These are phyloP conservation scores for Boletales sp. DNA, from an alignment of 768 basidiomycete species.

Conservation along the genomic window DNA sequence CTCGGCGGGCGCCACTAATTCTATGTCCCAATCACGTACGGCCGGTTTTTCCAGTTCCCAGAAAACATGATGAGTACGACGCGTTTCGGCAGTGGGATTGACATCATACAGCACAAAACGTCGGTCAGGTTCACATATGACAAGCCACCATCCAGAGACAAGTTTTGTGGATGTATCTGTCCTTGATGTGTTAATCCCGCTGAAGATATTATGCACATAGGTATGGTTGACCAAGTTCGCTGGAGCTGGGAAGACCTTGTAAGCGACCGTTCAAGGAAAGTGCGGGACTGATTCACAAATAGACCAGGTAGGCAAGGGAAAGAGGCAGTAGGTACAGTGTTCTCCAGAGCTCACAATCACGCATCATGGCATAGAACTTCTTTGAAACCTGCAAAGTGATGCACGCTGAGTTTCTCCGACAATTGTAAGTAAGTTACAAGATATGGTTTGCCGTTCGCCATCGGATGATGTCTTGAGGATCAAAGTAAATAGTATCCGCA, in stretches of 20 bases:
- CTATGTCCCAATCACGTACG: not conserved
- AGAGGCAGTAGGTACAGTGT: not conserved
- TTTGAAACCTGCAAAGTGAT: constrained; percentile 9
- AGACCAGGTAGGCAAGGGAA: constrained; percentile 1
- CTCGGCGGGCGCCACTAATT: not conserved
- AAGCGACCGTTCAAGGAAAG: constrained; percentile 1
- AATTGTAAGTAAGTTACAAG: not conserved
- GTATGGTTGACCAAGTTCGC: constrained; percentile 5
- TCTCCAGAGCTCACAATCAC: not conserved
- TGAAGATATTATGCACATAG: not conserved
- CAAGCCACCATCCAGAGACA: constrained; percentile 4
- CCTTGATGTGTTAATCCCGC: not conserved
- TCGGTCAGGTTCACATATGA: not conserved
- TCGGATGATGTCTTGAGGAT: not conserved
- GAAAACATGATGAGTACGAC: not conserved
- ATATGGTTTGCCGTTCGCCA: not conserved
- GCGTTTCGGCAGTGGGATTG: not conserved
- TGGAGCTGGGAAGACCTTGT: not conserved
- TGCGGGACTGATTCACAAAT: not conserved
- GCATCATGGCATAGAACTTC: not conserved
- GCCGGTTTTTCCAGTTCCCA: not conserved
- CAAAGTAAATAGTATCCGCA: too few relatives aligned
- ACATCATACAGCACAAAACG: constrained; percentile 2
- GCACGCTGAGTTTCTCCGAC: not conserved
- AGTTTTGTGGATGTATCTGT: not conserved